These are phyloP conservation scores for Mortierella sp. DNA, from an alignment of 371 early-diverging fungal genomes.

Conservation along the genomic window DNA sequence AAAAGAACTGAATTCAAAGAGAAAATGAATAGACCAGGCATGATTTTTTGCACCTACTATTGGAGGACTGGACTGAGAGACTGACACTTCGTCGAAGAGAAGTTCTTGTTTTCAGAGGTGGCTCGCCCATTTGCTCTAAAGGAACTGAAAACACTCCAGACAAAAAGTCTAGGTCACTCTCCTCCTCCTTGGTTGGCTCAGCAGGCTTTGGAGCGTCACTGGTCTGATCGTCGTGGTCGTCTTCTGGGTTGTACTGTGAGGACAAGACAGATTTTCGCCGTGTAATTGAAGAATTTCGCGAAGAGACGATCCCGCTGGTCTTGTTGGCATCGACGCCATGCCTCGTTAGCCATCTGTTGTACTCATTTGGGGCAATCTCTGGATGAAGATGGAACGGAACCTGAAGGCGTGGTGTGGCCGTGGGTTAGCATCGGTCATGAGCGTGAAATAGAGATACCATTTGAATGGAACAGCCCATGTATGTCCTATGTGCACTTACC, in stretches of 20 bases:
- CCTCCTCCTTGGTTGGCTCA: slow-evolving; percentile 11
- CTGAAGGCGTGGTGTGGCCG: slow-evolving; percentile 8
- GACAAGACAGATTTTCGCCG: slow-evolving; percentile 49
- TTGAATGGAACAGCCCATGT: no score
- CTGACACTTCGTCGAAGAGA: slow-evolving; percentile 43
- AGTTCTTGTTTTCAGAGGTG: slow-evolving; percentile 39
- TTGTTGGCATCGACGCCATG: slow-evolving; percentile 32
- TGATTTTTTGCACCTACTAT: slow-evolving; percentile 22
- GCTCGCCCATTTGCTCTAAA: slow-evolving; percentile 39
- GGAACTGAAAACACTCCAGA: slow-evolving; percentile 32
- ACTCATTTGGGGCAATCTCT: slow-evolving; percentile 52
- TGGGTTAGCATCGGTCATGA: not conserved
- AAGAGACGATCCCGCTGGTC: slow-evolving; percentile 8
- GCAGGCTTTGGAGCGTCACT: slow-evolving; percentile 16
- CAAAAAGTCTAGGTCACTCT: slow-evolving; percentile 20
- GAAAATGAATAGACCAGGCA: no score
- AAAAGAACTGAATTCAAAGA: no score
- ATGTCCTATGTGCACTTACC: slow-evolving; percentile 12
- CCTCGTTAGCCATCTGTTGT: slow-evolving; percentile 45
- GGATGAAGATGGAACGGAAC: slow-evolving; percentile 54
- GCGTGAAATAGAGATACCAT: not conserved
- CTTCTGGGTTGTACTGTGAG: slow-evolving; percentile 45
- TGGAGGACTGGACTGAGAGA: slow-evolving; percentile 42
- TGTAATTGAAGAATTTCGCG: slow-evolving; percentile 24
- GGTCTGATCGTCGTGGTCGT: slow-evolving; percentile 34